Evolutionary conservation across 805 yeast genomes (phyloP).

Genomic region (Spathaspora girioi): DNA sequence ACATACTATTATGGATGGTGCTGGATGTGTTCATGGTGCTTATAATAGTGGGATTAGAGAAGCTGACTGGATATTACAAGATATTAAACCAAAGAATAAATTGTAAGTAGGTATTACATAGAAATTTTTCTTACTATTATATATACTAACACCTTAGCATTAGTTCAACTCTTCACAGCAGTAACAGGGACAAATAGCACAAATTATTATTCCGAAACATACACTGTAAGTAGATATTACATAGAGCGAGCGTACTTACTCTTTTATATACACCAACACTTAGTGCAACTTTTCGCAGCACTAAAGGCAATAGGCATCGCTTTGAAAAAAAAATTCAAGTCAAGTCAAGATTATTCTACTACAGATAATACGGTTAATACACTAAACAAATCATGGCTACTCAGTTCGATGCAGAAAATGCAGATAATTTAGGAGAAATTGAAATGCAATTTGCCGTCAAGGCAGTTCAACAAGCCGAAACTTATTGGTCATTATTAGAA

Average conservation of each 20-base stretch:
- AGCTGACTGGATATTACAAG: slow-evolving; percentile 34
- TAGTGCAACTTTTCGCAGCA: neutral
- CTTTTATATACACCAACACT: too few species aligned
- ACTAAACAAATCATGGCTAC: slow-evolving; percentile 3
- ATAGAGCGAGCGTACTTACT: too few species aligned
- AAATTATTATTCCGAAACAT: too few species aligned
- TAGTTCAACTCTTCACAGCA: too few species aligned
- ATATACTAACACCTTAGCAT: too few species aligned
- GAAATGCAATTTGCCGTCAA: slow-evolving; percentile 97
- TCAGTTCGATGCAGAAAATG: slow-evolving; percentile 77
- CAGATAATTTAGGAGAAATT: slow-evolving; percentile 86
- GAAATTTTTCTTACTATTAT: too few species aligned
- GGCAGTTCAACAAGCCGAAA: slow-evolving; percentile 93
- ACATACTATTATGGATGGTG: slow-evolving; percentile 80
- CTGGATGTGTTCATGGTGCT: slow-evolving; percentile 92
- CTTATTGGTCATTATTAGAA: slow-evolving; percentile 81
- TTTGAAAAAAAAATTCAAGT: slow-evolving; percentile 1
- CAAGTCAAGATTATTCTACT: neutral
- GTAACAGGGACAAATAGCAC: too few species aligned
- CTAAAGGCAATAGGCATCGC: neutral
- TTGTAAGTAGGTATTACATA: neutral
- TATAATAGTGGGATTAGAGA: slow-evolving; percentile 71
- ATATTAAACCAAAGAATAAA: neutral
- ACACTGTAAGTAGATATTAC: neutral
- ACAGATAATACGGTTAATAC: neutral